Base-by-base conservation (phyloP, 352 stramenopile species). In the Phytopythium chamaehyphon region DNA sequence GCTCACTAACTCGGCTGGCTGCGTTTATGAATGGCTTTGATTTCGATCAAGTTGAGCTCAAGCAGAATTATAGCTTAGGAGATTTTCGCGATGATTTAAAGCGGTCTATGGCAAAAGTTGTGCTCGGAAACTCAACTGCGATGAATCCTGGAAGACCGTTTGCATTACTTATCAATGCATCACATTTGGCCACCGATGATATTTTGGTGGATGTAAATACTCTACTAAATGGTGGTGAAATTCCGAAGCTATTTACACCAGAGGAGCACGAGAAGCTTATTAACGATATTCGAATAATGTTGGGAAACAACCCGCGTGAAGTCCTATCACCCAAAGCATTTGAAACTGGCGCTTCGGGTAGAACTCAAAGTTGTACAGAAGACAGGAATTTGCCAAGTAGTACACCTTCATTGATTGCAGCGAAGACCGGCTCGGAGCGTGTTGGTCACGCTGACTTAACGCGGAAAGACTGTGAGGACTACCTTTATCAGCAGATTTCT, bases 61-160 rank as follows among this genome's bases (percentile, higher is more conserved):
- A 73, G 14, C 96, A 96, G 50, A 79, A 78, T n/a, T 96, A 93
- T 44, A 61, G 82, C 1, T 40, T 94, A 4, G n/a, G 46, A 1
- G 88, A 97, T 40, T 97, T 96, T 54, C 70, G 86, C 37, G 88
- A 97, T 18, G 83, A 93, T 33, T 52, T 97, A 1, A 97, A 96
- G 60, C 18, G 36, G 0, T 61, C 74, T 49, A 90, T 86, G 74
- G 50, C 69, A 16, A 40, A 64, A 2, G 64, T 61, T 14, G 77
- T 76, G 1, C 53, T 86, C 23, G 76, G 71, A 5, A 71, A 63
- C 15, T 38, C 47, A 18, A 15, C 19, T 10, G 6, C 19, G 0
- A 33, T n/a, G 14, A 52, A 15, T 10, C 1, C 31, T 5, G 47
- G 51, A 22, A 51, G 55, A 3, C 83, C 87, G 0, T 73, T 76